phyloP scores from a whole-genome alignment of 1,284 basidiomycete species.

The Ganoderma multipileum region DNA sequence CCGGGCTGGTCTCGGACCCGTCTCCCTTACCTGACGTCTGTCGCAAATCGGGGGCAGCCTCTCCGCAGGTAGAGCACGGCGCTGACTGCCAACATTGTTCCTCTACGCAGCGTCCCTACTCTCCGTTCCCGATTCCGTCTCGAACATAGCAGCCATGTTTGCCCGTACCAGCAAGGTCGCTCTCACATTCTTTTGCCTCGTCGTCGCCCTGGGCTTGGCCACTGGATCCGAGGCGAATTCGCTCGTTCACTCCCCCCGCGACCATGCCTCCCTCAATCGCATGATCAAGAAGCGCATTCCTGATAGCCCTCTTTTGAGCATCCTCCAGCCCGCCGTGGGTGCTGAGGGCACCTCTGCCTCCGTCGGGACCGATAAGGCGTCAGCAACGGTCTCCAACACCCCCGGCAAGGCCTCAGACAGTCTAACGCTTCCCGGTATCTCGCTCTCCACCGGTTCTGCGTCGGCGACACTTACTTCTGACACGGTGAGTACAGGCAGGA shows the following conservation, averaged over 20 bases:
- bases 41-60: conserved; percentile 12
- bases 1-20: conserved; percentile 30
- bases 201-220: conserved; percentile 57
- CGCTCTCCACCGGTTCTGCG: conserved; percentile 34
- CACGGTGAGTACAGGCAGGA: conserved; percentile 4
- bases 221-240: conserved; percentile 53
- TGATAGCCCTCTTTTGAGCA: conserved; percentile 14
- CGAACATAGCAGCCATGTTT: conserved; percentile 48
- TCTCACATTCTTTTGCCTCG: conserved; percentile 68
- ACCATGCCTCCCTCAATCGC: conserved; percentile 66
- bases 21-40: conserved; percentile 15
- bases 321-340: conserved; percentile 22
- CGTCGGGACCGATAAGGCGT: conserved; percentile 11
- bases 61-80: conserved; percentile 8
- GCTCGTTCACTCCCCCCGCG: conserved; percentile 50
- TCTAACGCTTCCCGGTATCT: conserved; percentile 14
- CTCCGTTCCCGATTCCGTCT: conserved; percentile 25
- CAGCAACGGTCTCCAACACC: conserved; percentile 4
- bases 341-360: conserved; percentile 30
- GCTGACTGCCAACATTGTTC: conserved; percentile 22
- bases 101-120: conserved; percentile 20
- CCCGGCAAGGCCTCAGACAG: conserved; percentile 26
- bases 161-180: conserved; percentile 50
- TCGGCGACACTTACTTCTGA: conserved; percentile 25
- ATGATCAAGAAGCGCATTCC: conserved; percentile 70